phyloP scores from a whole-genome alignment of 495 filamentous ascomycete genomes.

The Hyaloscypha variabilis region DNA sequence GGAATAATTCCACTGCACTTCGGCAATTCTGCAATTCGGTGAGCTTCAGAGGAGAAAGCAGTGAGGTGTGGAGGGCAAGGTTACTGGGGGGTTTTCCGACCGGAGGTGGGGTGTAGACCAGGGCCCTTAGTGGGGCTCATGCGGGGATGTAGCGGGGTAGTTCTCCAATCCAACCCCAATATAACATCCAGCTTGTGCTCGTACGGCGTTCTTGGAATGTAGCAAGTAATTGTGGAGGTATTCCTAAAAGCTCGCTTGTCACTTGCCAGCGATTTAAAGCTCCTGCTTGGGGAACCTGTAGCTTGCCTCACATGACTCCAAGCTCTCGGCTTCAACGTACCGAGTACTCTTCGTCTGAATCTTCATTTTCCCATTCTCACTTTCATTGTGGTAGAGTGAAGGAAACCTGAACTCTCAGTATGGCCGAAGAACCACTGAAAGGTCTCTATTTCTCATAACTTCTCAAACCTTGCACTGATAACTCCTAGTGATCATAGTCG shows the following conservation, averaged over 20 bases:
- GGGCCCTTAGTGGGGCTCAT: not conserved
- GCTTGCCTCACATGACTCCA: no score
- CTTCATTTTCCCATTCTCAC: not conserved
- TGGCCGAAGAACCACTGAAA: conserved; percentile 20
- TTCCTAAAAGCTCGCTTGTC: no score
- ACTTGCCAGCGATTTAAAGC: no score
- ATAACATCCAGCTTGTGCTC: not conserved
- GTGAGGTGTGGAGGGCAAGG: not conserved
- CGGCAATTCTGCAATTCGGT: not conserved
- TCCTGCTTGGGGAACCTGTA: not conserved
- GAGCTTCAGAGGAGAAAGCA: not conserved
- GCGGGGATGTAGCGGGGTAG: not conserved
- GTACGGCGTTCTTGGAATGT: not conserved
- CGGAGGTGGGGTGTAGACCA: not conserved
- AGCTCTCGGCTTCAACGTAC: not conserved
- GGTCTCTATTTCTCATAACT: not conserved
- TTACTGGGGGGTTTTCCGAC: not conserved
- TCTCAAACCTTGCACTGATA: not conserved
- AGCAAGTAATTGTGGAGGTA: not conserved
- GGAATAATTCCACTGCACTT: not conserved
- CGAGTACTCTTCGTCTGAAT: not conserved
- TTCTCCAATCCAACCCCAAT: not conserved
- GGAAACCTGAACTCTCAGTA: not conserved
- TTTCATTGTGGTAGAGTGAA: not conserved
- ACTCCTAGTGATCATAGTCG: conserved; percentile 49